Percentiles rank a stretch among this genome's conserved stretches.
Evolutionary conservation across 139 green algal genomes (phyloP).

Genomic region (Volvox africanus): DNA sequence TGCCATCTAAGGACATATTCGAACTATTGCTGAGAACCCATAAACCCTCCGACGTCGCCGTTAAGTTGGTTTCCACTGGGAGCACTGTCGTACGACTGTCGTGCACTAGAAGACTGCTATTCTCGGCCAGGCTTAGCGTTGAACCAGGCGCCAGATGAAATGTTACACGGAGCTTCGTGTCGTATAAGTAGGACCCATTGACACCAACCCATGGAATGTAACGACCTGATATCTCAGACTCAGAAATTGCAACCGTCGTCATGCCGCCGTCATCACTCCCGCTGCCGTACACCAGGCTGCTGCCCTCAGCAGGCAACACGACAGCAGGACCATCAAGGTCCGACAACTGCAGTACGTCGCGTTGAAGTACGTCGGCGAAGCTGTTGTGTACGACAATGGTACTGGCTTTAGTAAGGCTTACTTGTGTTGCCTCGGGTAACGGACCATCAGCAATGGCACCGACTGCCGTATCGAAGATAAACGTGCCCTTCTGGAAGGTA

Average conservation of each 20-base stretch:
- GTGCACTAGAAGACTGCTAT: neutral
- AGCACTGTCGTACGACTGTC: slow-evolving; percentile 11
- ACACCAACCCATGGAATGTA: neutral
- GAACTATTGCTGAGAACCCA: neutral
- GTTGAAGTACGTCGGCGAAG: neutral
- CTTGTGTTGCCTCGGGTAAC: neutral
- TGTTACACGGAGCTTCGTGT: neutral
- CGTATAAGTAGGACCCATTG: neutral
- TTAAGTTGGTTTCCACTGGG: neutral
- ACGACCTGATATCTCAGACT: neutral
- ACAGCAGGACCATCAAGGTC: neutral
- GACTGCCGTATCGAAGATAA: neutral
- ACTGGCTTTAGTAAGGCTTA: neutral
- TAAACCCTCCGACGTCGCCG: neutral
- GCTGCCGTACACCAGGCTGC: neutral
- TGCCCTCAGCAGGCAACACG: neutral
- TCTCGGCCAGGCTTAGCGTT: neutral
- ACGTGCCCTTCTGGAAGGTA: neutral
- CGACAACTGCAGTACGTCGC: too few species aligned
- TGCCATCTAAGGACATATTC: neutral
- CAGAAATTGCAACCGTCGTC: neutral
- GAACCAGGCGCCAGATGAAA: neutral
- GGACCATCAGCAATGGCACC: neutral
- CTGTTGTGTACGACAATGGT: slow-evolving; percentile 4
- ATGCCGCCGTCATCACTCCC: neutral